Base-by-base conservation (phyloP, 495 filamentous ascomycete species). In the Podospora didyma region DNA sequence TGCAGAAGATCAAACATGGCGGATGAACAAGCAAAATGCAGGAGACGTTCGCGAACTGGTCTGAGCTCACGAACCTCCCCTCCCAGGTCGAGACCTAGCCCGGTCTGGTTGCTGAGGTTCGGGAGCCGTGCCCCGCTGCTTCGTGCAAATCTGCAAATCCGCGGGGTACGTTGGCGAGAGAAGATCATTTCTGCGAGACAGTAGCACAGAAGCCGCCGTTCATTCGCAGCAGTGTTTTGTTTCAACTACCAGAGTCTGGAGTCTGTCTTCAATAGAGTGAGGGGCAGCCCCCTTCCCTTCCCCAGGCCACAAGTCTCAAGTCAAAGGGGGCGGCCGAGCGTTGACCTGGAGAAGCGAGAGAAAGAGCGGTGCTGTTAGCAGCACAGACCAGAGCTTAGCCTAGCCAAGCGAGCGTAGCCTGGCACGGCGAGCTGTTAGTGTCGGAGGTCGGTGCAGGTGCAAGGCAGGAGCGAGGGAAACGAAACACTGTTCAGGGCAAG, bases 1-100 rank as follows among this genome's bases (percentile, higher is more conserved):
- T 57, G 54, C 54, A 57, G 54, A 57, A 45, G 28, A 57, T 57
- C 54, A 57, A 57, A 57, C 54, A 51, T 7, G n/a, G n/a, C n/a
- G n/a, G n/a, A 34, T 34, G 12, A 9, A 20, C 48, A 51, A 26
- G 48, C 10, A 47, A 35, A 20, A 51, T 20, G 48, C 48, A 51
- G 23, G 48, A 34, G 48, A 37, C 11, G 1, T 14, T 9, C 39
- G 12, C 45, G 22, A 47, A 26, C 45, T 47, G 45, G 45, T 26
- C 45, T 47, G 45, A 47, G 22, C 45, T 47, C 22, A 14, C 41
- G 26, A 31, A 42, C 39, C 39, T 42, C 17, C 45, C 4, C 11
- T 12, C 19, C 42, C 16, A 14, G 47, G 21, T 23, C 47, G 47
- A 26, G 47, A 20, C 20, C 7, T 9, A 22, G n/a, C 26, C 3